A percentile compares a stretch with the other conserved stretches of the same genome.
Conservation (phyloP, 176 grass and related monocot genomes). For the Pontederia crassipes region DNA sequence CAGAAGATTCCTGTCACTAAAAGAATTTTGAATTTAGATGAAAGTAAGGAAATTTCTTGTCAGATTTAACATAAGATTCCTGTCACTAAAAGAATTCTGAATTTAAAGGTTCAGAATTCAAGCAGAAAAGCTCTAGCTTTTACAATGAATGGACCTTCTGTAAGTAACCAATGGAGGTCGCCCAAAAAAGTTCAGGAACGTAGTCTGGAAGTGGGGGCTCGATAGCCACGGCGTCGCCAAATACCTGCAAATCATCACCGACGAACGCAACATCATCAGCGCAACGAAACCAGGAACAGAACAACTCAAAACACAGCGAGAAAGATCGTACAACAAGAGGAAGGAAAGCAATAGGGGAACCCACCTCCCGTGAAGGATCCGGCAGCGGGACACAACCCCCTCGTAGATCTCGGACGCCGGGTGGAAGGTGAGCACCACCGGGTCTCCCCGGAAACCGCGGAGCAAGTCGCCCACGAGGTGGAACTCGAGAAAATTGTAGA, state of each 20-base stretch:
- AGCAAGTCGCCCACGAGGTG: slow-evolving; percentile 57
- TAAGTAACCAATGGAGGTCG: slow-evolving; percentile 58
- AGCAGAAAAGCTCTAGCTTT: neutral
- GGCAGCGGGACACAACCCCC: slow-evolving; percentile 60
- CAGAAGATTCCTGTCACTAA: neutral
- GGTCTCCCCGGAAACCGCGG: slow-evolving; percentile 53
- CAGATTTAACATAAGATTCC: neutral
- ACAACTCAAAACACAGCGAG: neutral
- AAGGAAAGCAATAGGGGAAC: neutral
- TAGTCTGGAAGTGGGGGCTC: slow-evolving; percentile 87
- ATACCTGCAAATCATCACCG: slow-evolving; percentile 36
- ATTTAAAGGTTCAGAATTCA: slow-evolving; percentile 2
- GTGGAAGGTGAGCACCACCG: slow-evolving; percentile 68
- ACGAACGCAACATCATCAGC: neutral
- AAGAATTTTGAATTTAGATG: too few species aligned
- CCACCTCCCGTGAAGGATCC: slow-evolving; percentile 74
- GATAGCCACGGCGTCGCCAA: slow-evolving; percentile 80
- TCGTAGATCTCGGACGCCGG: slow-evolving; percentile 77
- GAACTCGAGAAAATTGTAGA: slow-evolving; percentile 80
- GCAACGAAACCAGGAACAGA: neutral
- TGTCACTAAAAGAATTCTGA: neutral
- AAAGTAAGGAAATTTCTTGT: too few species aligned
- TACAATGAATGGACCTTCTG: slow-evolving; percentile 42
- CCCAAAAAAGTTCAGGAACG: slow-evolving; percentile 69
- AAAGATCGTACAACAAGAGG: neutral